phyloP scores from a whole-genome alignment of 2,329 filamentous ascomycete genomes.

The Diaporthe sp. region DNA sequence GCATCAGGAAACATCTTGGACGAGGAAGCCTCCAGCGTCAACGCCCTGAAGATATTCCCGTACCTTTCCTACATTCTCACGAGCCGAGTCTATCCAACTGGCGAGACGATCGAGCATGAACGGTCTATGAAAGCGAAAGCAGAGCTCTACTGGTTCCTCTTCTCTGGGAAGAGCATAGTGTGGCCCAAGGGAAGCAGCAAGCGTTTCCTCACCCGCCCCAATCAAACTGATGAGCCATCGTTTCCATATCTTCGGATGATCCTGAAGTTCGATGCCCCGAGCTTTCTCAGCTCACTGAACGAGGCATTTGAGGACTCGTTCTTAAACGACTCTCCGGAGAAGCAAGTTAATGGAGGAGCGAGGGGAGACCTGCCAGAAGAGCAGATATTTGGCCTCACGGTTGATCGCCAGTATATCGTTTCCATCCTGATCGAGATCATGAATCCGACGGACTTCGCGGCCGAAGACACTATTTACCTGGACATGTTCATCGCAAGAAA shows the following conservation, averaged over 20 bases:
- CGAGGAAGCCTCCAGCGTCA: slow-evolving; percentile 73
- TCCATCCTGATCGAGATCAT: slow-evolving; percentile 94
- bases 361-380: slow-evolving; percentile 71
- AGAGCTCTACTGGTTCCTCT: slow-evolving; percentile 92
- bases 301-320: slow-evolving; percentile 98
- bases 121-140: slow-evolving; percentile 83
- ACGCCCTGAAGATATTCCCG: slow-evolving; percentile 92
- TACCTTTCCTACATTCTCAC: slow-evolving; percentile 95
- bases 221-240: slow-evolving; percentile 73
- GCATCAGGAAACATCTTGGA: slow-evolving; percentile 68
- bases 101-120: slow-evolving; percentile 79
- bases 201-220: slow-evolving; percentile 72
- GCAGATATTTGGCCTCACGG: slow-evolving; percentile 76
- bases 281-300: slow-evolving; percentile 94
- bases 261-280: slow-evolving; percentile 89
- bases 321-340: slow-evolving; percentile 83
- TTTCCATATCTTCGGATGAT: slow-evolving; percentile 90
- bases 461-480: slow-evolving; percentile 90
- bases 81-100: slow-evolving; percentile 91
- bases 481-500: slow-evolving; percentile 99
- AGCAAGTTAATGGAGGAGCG: slow-evolving; percentile 66
- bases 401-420: slow-evolving; percentile 93
- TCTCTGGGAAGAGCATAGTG: slow-evolving; percentile 82
- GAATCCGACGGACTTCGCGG: slow-evolving; percentile 80
- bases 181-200: slow-evolving; percentile 79